These are phyloP conservation scores for Celoporthe dispersa DNA, from an alignment of 2,329 filamentous ascomycete species.

Conservation along the genomic window DNA sequence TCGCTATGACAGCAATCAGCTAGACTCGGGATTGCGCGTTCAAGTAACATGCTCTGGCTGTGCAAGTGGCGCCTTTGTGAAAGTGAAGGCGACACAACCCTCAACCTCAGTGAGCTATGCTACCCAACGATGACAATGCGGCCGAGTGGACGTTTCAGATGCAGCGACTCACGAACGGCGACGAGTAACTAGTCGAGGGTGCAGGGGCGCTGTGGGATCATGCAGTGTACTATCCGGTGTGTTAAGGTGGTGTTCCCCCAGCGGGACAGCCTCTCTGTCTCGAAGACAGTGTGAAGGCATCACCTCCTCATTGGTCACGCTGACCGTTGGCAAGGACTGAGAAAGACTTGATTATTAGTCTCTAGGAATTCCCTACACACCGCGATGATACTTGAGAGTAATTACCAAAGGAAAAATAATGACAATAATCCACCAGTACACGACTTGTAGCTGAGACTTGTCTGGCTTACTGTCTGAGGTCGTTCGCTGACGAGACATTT, in stretches of 20 bases:
- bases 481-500: neutral
- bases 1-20: neutral
- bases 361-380: neutral
- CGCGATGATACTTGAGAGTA: neutral
- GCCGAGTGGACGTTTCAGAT: neutral
- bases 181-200: neutral
- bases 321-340: neutral
- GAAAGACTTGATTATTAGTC: neutral
- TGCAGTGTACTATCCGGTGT: neutral
- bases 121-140: neutral
- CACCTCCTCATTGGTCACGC: neutral
- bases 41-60: neutral
- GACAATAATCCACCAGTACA: neutral
- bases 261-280: neutral
- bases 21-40: neutral
- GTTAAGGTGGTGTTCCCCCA: neutral
- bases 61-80: neutral
- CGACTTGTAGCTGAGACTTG: neutral
- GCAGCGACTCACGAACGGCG: neutral
- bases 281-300: neutral
- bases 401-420: no score
- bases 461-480: neutral
- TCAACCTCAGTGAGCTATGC: neutral
- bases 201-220: neutral
- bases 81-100: neutral